Conservation (phyloP, 768 basidiomycete genomes). For the Symmetrospora coprosmae region DNA sequence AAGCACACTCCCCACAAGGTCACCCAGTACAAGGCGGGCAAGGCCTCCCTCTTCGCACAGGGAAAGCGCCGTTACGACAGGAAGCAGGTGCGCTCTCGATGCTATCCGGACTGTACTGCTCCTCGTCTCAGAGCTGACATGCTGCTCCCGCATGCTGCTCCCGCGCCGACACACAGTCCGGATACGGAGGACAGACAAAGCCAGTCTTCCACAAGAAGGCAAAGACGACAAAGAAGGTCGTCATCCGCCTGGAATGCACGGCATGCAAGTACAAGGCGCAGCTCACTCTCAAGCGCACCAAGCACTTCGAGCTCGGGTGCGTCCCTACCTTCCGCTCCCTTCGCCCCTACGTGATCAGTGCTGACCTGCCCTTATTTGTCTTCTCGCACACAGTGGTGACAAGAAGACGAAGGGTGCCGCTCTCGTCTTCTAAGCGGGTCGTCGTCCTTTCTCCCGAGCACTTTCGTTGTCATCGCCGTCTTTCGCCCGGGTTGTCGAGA, state of each 20-base stretch:
- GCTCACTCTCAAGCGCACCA: slow-evolving; percentile 91
- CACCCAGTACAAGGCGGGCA: slow-evolving; percentile 99
- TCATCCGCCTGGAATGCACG: slow-evolving; percentile 92
- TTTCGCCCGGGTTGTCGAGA: background rate
- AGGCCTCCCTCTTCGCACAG: slow-evolving; percentile 92
- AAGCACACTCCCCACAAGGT: slow-evolving; percentile 83
- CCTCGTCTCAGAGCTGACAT: background rate
- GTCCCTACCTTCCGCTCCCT: background rate
- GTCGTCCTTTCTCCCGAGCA: background rate
- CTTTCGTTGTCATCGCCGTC: background rate
- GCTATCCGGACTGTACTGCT: too few relatives aligned
- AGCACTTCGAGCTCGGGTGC: slow-evolving; percentile 68
- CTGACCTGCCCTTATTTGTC: too few relatives aligned
- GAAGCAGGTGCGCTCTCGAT: slow-evolving; percentile 69
- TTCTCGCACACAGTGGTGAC: slow-evolving; percentile 99
- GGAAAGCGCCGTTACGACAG: slow-evolving; percentile 99
- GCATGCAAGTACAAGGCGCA: slow-evolving; percentile 78
- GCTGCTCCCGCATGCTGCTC: background rate
- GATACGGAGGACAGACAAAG: slow-evolving; percentile 21
- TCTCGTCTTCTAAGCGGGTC: slow-evolving; percentile 18
- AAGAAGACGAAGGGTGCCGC: slow-evolving; percentile 98
- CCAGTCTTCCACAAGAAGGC: slow-evolving; percentile 93
- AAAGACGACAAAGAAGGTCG: slow-evolving; percentile 99
- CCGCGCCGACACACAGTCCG: background rate
- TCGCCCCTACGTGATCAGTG: background rate